Base-by-base conservation (phyloP, 352 stramenopile species). In the Phytophthora ramorum region DNA sequence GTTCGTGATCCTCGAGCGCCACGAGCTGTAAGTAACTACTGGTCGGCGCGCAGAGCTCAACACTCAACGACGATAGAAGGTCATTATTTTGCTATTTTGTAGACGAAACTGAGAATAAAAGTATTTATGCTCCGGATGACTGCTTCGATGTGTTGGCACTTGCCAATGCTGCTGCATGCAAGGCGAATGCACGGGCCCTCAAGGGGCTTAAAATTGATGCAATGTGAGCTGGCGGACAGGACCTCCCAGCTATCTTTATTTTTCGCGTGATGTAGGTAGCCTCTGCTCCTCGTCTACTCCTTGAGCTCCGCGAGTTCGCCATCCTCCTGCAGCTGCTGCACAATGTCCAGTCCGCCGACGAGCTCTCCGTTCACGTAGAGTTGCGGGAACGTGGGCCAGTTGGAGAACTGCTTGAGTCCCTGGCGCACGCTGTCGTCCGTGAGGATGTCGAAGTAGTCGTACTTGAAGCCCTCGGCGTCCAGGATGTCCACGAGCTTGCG, bases 361-460 rank as follows among this genome's bases (percentile, higher is more conserved):
- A 99, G 87, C 71, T 99, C 95, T 46, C 97, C 98, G 34, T 98
- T 92, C 22, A 99, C 89, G 81, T 99, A 99, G 6, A 99, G 70
- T 72, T 99, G 96, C 10, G 98, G 97, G 81, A 97, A 99, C 16
- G 98, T 99, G 9, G 97, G 97, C 98, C 98, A 99, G 83, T 99
- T 98, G 9, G 84, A 97, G 72, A 95, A 98, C 63, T 96, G 93
- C 79, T 99, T 99, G 44, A 99, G 85, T 12, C 94, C 96, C 75
- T 99, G 90, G 37, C 98, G 93, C 47, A 99, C 76, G 50, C 96
- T 94, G 59, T 99, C 87, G 83, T 99, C 97, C 63, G 94, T 81
- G 4, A 99, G 76, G 70, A 99, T 99, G 73, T 99, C 94, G 68
- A 99, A 99, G 61, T 90, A 83, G 65, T 97, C 93, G 75, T 99